A percentile compares a stretch with the other conserved stretches of the same genome.
phyloP scores from a whole-genome alignment of 768 basidiomycete genomes.

The Mycena pura region DNA sequence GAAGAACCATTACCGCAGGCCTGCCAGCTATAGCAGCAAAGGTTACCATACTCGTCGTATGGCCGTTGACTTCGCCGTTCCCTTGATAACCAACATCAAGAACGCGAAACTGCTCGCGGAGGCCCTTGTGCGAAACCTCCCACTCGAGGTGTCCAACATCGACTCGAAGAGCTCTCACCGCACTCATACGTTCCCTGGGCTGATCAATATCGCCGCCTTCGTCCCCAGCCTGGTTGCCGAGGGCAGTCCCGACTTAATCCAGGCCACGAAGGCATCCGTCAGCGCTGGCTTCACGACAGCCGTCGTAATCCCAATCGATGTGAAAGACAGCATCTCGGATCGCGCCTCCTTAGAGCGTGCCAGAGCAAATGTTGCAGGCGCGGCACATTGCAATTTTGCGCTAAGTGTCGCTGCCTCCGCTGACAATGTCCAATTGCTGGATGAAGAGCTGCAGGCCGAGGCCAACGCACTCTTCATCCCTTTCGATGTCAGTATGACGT shows the following conservation, averaged over 20 bases:
- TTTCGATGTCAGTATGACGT: conserved; percentile 56
- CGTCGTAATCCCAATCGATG: conserved; percentile 77
- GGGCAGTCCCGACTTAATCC: conserved; percentile 63
- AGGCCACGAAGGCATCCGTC: conserved; percentile 81
- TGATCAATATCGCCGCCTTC: conserved; percentile 89
- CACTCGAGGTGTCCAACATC: conserved; percentile 86
- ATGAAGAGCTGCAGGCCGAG: conserved; percentile 80
- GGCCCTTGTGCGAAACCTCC: conserved; percentile 88
- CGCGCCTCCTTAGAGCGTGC: conserved; percentile 71
- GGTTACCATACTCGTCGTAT: conserved; percentile 96
- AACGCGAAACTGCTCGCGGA: conserved; percentile 96
- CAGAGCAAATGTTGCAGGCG: conserved; percentile 63
- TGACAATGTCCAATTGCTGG: conserved; percentile 65
- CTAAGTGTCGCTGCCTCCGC: conserved; percentile 79
- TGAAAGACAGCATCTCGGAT: conserved; percentile 69
- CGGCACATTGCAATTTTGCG: conserved; percentile 88
- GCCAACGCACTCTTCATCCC: conserved; percentile 90
- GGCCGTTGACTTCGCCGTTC: conserved; percentile 98
- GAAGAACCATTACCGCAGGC: conserved; percentile 96
- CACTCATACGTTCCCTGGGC: conserved; percentile 89
- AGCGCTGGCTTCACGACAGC: conserved; percentile 90
- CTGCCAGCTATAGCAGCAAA: conserved; percentile 96
- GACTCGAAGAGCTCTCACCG: conserved; percentile 95
- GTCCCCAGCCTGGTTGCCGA: conserved; percentile 71
- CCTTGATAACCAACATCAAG: conserved; percentile 98